Evolutionary conservation across 805 yeast genomes (phyloP), one percentile per base, ranked within the genome.

Genomic region (Wickerhamomyces ciferrii): DNA sequence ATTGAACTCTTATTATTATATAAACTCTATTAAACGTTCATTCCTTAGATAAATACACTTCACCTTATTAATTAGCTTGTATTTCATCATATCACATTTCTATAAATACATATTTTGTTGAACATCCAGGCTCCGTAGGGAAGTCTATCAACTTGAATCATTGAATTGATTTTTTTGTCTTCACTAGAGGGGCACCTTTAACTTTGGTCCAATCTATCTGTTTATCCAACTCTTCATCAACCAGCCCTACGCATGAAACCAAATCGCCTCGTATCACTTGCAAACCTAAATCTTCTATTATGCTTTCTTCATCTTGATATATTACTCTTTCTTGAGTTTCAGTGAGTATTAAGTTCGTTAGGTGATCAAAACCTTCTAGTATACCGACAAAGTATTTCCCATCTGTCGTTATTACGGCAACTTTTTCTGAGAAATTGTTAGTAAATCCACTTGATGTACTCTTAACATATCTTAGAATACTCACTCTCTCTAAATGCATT

Each of bases 351-450:
- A 85, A 56, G 56, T 85, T 85, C 21, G 86, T 77, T 40, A 78
- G 70, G 51, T 80, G 78, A 60, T 85, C 92, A 54, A 70, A 84
- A 7, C 91, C 89, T 52, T 72, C 75, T 17, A 78, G 55, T 19
- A 55, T 65, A 5, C 80, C 83, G 35, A 69, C 58, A 39, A 76
- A 69, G 44, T 74, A 68, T 42, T 78, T 66, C 11, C 84, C 86
- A 52, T 79, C 84, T 7, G 81, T 69, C 3, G 84, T 78, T 40
- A 81, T 65, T 27, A 81, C 71, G 44, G 79, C 74, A 14, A 81
- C 81, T 52, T 67, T 67, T 53, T 74, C 79, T 67, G 56, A 43
- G 46, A 58, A 53, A 56, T 41, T 61, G 50, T 49, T 45, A 53
- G 51, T 48, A 46, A 6, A 3, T n/a, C n/a, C n/a, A n/a, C n/a